A percentile compares a stretch with the other conserved stretches of the same genome.
These are phyloP conservation scores for Aspergillus sparsus DNA, from an alignment of 495 filamentous ascomycete species.

Conservation along the genomic window DNA sequence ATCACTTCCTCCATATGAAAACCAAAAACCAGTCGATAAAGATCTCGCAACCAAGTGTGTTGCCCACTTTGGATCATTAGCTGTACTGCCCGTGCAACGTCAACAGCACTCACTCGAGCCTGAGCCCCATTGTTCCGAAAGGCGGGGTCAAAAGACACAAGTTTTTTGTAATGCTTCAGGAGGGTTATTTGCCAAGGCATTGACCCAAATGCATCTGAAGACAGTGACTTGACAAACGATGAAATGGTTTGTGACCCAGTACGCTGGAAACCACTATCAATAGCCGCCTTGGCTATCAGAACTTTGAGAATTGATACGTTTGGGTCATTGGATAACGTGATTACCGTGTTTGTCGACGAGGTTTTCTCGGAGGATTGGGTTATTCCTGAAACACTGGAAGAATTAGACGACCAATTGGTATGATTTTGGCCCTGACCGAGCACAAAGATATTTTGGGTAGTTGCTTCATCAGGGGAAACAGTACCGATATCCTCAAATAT, in stretches of 20 bases:
- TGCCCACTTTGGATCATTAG: constrained; percentile 69
- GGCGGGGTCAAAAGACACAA: constrained; percentile 67
- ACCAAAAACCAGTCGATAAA: constrained; percentile 83
- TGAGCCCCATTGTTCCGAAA: constrained; percentile 60
- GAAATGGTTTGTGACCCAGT: constrained; percentile 53
- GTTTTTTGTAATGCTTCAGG: constrained; percentile 73
- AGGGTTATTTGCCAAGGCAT: constrained; percentile 67
- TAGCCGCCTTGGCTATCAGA: constrained; percentile 77
- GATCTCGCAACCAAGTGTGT: constrained; percentile 73
- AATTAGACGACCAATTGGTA: constrained; percentile 72
- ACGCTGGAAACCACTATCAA: constrained; percentile 70
- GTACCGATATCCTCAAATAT: constrained; percentile 84
- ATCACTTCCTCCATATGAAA: constrained; percentile 76
- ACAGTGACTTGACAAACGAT: constrained; percentile 72
- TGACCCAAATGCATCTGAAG: constrained; percentile 74
- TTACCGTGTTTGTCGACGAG: constrained; percentile 73
- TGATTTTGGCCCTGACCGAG: constrained; percentile 61
- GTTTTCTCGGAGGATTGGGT: constrained; percentile 69
- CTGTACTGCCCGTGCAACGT: constrained; percentile 72
- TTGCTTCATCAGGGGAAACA: constrained; percentile 73
- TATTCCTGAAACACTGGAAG: constrained; percentile 68
- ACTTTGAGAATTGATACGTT: constrained; percentile 73
- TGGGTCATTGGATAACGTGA: constrained; percentile 64
- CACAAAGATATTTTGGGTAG: constrained; percentile 81
- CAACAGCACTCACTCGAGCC: constrained; percentile 61